A percentile compares a stretch with the other conserved stretches of the same genome.
Evolutionary conservation across 2,329 filamentous ascomycete species (phyloP).

Genomic region (Dothiorella sarmentorum): DNA sequence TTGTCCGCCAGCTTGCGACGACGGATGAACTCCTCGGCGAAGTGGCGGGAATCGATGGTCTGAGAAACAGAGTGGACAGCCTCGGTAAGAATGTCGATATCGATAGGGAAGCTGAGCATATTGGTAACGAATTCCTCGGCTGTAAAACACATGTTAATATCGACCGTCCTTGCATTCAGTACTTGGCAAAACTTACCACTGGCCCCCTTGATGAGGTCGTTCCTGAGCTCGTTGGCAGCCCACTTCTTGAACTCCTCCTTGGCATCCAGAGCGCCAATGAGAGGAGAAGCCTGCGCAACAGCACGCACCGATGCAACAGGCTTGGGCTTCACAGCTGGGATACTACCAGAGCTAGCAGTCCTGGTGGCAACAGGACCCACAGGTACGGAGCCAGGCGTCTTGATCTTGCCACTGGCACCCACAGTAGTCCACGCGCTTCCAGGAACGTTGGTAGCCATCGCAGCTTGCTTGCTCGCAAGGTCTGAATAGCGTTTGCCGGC

Average conservation of each 20-base stretch:
- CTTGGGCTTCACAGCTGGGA: constrained; percentile 49
- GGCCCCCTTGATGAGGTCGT: constrained; percentile 66
- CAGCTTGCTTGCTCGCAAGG: constrained; percentile 73
- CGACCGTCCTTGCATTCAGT: constrained; percentile 12
- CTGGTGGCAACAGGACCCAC: constrained; percentile 46
- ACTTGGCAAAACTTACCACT: constrained; percentile 52
- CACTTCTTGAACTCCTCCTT: constrained; percentile 94
- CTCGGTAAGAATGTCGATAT: constrained; percentile 80
- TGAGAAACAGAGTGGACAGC: constrained; percentile 82
- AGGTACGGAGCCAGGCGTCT: constrained; percentile 63
- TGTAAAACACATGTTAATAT: constrained; percentile 38
- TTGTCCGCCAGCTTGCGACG: constrained; percentile 92
- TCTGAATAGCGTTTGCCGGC: constrained; percentile 88
- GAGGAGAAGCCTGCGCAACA: constrained; percentile 45
- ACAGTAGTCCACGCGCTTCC: constrained; percentile 87
- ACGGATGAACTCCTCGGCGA: constrained; percentile 89
- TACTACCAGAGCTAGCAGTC: constrained; percentile 45
- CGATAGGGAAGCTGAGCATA: constrained; percentile 71
- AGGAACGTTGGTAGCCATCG: constrained; percentile 38
- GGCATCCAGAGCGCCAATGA: constrained; percentile 57
- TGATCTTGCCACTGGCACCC: constrained; percentile 87
- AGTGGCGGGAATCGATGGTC: constrained; percentile 88
- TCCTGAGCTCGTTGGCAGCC: constrained; percentile 74
- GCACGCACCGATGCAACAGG: constrained; percentile 46
- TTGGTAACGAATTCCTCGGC: constrained; percentile 77